These are phyloP conservation scores for Boletus rufocinnamomeus DNA, from an alignment of 768 basidiomycete species.

Conservation along the genomic window DNA sequence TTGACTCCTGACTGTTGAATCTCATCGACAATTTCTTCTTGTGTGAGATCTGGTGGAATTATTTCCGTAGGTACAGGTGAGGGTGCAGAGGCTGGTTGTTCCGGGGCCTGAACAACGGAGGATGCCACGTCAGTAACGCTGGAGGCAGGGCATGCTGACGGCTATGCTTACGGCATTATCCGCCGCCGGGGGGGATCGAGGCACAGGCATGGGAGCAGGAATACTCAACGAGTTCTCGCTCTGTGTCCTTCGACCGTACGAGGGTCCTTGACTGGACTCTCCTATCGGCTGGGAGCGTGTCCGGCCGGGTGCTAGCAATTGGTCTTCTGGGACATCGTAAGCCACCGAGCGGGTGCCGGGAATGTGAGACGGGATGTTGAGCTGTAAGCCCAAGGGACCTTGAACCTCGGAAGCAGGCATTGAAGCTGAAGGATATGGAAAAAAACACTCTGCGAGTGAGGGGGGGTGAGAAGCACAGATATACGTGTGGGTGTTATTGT, in stretches of 20 bases:
- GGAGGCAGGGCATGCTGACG: neutral
- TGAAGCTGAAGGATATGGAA: neutral
- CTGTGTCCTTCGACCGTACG: constrained; percentile 27
- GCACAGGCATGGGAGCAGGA: constrained; percentile 16
- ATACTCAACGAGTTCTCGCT: constrained; percentile 23
- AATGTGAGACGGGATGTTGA: constrained; percentile 18
- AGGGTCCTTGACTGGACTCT: constrained; percentile 29
- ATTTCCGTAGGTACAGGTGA: constrained; percentile 38
- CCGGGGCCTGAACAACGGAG: constrained; percentile 10
- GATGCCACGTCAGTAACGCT: constrained; percentile 8
- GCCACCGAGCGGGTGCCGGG: constrained; percentile 12
- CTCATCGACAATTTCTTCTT: constrained; percentile 36
- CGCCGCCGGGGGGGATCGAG: constrained; percentile 9
- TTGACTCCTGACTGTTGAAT: constrained; percentile 32
- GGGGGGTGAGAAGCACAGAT: neutral
- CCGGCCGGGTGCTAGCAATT: constrained; percentile 12
- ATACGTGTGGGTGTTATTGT: constrained; percentile 18
- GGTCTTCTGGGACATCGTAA: constrained; percentile 13
- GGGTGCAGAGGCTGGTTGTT: constrained; percentile 25
- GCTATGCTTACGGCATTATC: constrained; percentile 31
- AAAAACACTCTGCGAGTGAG: neutral
- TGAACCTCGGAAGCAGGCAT: constrained; percentile 30
- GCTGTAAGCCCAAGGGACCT: constrained; percentile 23
- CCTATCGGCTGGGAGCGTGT: constrained; percentile 25
- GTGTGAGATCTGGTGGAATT: constrained; percentile 35